phyloP scores from a whole-genome alignment of 2,329 filamentous ascomycete species.

The Cercospora nicotianae region DNA sequence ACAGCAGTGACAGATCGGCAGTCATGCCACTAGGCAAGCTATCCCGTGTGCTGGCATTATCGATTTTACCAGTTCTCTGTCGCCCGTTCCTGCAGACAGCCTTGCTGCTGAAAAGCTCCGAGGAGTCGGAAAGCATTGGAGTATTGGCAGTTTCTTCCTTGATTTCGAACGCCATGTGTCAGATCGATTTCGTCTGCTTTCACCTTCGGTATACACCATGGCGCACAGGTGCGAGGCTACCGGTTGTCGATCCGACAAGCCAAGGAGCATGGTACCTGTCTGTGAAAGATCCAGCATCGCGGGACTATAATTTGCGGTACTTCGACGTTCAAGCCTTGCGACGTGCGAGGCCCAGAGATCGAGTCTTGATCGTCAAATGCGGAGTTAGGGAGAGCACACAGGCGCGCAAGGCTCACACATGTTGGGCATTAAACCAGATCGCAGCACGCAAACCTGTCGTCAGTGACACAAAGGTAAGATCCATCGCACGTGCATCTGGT shows the following conservation, averaged over 20 bases:
- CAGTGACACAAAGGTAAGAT: neutral
- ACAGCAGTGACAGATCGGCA: neutral
- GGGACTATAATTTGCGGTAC: too few species aligned
- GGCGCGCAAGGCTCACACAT: neutral
- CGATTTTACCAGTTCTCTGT: neutral
- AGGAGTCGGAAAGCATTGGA: neutral
- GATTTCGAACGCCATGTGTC: neutral
- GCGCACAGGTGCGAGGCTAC: neutral
- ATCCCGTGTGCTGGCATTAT: neutral
- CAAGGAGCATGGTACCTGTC: neutral
- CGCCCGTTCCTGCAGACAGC: neutral
- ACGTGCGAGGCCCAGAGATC: neutral
- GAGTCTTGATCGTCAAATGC: neutral
- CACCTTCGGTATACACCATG: neutral
- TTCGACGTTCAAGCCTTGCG: too few species aligned
- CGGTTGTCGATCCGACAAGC: neutral
- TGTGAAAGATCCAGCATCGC: too few species aligned
- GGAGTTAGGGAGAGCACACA: neutral
- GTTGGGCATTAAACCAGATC: neutral
- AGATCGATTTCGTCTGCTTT: neutral
- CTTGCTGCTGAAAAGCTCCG: neutral
- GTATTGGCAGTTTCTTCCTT: neutral
- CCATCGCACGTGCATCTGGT: neutral
- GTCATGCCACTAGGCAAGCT: neutral
- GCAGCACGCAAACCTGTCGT: conserved; percentile 1